phyloP scores from a whole-genome alignment of 305 asterid genomes.

The Solanum aculeatissimum region DNA sequence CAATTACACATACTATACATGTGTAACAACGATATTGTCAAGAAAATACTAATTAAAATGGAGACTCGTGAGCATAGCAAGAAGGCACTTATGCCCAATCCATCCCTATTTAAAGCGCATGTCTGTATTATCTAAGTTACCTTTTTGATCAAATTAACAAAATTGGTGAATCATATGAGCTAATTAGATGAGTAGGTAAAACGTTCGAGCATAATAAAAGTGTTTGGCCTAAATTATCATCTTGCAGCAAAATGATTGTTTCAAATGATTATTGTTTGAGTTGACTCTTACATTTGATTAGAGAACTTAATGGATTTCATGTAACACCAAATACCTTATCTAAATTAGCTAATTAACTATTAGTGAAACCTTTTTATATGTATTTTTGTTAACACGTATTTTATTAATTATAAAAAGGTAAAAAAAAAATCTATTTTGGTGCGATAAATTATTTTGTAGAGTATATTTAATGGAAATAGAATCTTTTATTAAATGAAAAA shows the following conservation, averaged over 20 bases:
- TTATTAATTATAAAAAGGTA: neutral
- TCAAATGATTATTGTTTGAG: neutral
- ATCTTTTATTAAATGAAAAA: neutral
- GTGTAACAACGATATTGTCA: neutral
- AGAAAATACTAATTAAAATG: neutral
- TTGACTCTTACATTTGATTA: neutral
- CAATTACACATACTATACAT: neutral
- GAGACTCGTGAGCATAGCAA: no score
- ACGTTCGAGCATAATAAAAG: no score
- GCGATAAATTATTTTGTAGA: neutral
- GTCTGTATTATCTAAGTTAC: no score
- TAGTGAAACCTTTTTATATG: neutral
- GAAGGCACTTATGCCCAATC: no score
- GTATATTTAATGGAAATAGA: slow-evolving; percentile 2
- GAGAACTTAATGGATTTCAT: neutral
- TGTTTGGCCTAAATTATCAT: neutral
- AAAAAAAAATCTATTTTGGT: neutral
- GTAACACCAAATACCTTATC: neutral
- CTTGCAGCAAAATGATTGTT: neutral
- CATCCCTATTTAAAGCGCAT: no score
- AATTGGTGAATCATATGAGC: neutral
- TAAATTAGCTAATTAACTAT: neutral
- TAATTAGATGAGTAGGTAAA: neutral
- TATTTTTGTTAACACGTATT: no score
- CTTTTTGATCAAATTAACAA: no score